Evolutionary conservation across 768 basidiomycete genomes (phyloP).

Genomic region (Cystofilobasidium ferigula): DNA sequence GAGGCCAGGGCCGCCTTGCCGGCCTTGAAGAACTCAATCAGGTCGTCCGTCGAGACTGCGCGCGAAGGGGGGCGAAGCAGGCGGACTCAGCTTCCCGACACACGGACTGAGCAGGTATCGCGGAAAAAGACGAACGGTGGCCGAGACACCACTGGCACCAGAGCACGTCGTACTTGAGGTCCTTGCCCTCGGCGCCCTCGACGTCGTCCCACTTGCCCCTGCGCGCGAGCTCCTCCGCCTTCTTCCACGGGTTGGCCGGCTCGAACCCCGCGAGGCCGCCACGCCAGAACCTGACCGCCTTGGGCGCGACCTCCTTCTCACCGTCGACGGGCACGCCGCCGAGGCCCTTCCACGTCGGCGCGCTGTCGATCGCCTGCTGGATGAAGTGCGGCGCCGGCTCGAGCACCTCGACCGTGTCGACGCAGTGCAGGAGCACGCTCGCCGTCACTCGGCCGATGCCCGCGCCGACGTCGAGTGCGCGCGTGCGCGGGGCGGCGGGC

Average conservation of each 20-base stretch:
- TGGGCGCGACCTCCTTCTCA: slow-evolving; percentile 35
- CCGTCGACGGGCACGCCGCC: slow-evolving; percentile 47
- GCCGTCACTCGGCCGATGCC: slow-evolving; percentile 87
- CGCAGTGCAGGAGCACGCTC: slow-evolving; percentile 76
- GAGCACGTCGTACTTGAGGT: slow-evolving; percentile 67
- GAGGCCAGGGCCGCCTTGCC: slow-evolving; percentile 48
- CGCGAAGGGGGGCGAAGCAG: background rate
- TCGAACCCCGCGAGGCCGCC: slow-evolving; percentile 39
- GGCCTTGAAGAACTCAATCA: slow-evolving; percentile 62
- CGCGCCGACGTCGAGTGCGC: slow-evolving; percentile 82
- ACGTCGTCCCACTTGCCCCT: slow-evolving; percentile 55
- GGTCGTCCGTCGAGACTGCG: slow-evolving; percentile 47
- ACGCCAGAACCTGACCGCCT: slow-evolving; percentile 19
- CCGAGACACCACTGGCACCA: slow-evolving; percentile 98
- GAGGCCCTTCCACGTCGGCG: slow-evolving; percentile 19
- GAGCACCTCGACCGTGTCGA: slow-evolving; percentile 74
- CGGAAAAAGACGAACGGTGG: slow-evolving; percentile 12
- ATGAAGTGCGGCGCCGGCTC: slow-evolving; percentile 73
- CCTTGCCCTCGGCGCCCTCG: slow-evolving; percentile 39
- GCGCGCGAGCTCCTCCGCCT: slow-evolving; percentile 20
- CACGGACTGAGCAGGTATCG: background rate
- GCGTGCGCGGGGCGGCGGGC: slow-evolving; percentile 39
- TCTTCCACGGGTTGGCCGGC: slow-evolving; percentile 45
- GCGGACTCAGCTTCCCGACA: background rate
- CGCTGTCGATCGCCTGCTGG: slow-evolving; percentile 5